These are phyloP conservation scores for Trypanosoma congolense DNA, from an alignment of 208 protist genomes.

Conservation along the genomic window DNA sequence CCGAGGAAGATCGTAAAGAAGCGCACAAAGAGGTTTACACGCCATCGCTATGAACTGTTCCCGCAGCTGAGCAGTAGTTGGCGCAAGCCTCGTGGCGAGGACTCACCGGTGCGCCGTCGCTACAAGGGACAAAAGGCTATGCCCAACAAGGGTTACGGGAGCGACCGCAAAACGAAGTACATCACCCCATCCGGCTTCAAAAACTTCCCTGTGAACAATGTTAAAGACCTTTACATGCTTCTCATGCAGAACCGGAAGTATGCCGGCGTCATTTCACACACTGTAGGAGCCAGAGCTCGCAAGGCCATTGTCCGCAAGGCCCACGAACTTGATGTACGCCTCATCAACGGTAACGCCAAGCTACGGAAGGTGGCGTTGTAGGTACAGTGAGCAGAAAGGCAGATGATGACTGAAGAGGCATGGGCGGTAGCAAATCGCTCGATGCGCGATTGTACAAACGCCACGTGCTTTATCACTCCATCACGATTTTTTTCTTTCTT, in stretches of 20 bases:
- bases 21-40: slow-evolving; percentile 96
- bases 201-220: slow-evolving; percentile 94
- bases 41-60: slow-evolving; percentile 94
- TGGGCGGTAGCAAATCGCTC: too few species aligned
- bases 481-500: too few species aligned
- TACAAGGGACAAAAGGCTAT: slow-evolving; percentile 96
- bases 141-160: slow-evolving; percentile 98
- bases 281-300: slow-evolving; percentile 92
- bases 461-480: too few species aligned
- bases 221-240: slow-evolving; percentile 98
- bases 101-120: slow-evolving; percentile 96
- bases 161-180: slow-evolving; percentile 95
- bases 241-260: slow-evolving; percentile 99
- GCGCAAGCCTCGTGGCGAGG: slow-evolving; percentile 98
- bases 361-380: slow-evolving; percentile 88
- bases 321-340: slow-evolving; percentile 97
- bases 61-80: slow-evolving; percentile 93
- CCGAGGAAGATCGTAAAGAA: slow-evolving; percentile 96
- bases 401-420: not conserved
- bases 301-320: slow-evolving; percentile 97
- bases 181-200: slow-evolving; percentile 97
- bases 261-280: slow-evolving; percentile 96
- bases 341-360: slow-evolving; percentile 94
- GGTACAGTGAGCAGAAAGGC: not conserved
- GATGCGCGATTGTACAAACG: too few species aligned